Evolutionary conservation across 495 filamentous ascomycete species (phyloP).

Genomic region (Lepidopterella palustris): DNA sequence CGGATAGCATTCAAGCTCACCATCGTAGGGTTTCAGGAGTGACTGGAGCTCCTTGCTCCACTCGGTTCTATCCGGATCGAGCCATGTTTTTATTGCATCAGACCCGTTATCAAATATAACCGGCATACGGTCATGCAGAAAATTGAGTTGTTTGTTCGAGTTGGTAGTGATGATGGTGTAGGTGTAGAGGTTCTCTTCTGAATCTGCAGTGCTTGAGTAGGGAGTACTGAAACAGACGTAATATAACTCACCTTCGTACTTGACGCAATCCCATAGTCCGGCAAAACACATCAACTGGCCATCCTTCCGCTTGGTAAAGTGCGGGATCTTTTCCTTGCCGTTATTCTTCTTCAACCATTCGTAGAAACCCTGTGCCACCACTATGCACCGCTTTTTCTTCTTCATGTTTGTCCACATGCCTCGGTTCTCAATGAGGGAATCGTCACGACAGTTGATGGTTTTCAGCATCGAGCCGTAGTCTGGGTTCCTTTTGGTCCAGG

Average conservation of each 20-base stretch:
- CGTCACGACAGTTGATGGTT: slow-evolving; percentile 93
- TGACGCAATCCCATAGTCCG: slow-evolving; percentile 84
- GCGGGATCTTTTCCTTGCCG: slow-evolving; percentile 71
- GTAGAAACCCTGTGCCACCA: slow-evolving; percentile 88
- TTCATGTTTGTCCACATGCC: slow-evolving; percentile 95
- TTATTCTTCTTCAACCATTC: slow-evolving; percentile 87
- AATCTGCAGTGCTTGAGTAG: slow-evolving; percentile 29
- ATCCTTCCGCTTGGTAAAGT: slow-evolving; percentile 76
- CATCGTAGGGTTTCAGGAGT: slow-evolving; percentile 67
- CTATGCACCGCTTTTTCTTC: slow-evolving; percentile 74
- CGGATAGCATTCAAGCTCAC: slow-evolving; percentile 76
- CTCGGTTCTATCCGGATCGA: slow-evolving; percentile 61
- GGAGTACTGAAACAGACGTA: neutral
- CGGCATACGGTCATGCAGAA: slow-evolving; percentile 92
- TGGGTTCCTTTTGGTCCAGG: slow-evolving; percentile 80
- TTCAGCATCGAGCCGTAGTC: slow-evolving; percentile 70
- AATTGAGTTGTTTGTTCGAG: slow-evolving; percentile 69
- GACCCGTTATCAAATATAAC: slow-evolving; percentile 77
- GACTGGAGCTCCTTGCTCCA: slow-evolving; percentile 77
- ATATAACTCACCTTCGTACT: slow-evolving; percentile 58
- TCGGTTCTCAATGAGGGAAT: slow-evolving; percentile 65
- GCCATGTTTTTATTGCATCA: slow-evolving; percentile 66
- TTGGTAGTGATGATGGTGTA: slow-evolving; percentile 91
- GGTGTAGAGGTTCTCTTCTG: slow-evolving; percentile 65
- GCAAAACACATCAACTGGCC: slow-evolving; percentile 82